These are phyloP conservation scores for Xylogone sp. DNA, from an alignment of 2,329 filamentous ascomycete species.

Conservation along the genomic window DNA sequence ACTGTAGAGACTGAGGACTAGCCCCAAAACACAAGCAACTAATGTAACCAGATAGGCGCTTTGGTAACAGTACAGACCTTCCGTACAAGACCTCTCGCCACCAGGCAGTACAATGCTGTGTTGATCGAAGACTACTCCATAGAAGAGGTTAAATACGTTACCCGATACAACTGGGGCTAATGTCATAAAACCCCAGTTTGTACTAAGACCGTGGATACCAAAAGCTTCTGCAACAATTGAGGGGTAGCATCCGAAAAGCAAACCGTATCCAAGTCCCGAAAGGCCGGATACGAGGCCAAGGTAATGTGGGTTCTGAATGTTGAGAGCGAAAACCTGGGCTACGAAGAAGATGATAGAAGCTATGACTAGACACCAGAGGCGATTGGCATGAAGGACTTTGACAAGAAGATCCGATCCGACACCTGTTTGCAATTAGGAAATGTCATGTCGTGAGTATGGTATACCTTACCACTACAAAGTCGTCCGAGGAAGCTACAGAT, in stretches of 20 bases:
- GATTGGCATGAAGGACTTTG: slow-evolving; percentile 73
- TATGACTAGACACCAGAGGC: slow-evolving; percentile 85
- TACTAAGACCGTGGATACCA: slow-evolving; percentile 80
- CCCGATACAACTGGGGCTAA: slow-evolving; percentile 82
- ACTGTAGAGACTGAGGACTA: slow-evolving; percentile 66
- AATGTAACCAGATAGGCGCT: slow-evolving; percentile 79
- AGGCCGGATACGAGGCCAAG: slow-evolving; percentile 77
- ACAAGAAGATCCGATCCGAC: slow-evolving; percentile 90
- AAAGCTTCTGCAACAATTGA: slow-evolving; percentile 88
- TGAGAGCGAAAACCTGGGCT: slow-evolving; percentile 74
- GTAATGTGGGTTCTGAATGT: slow-evolving; percentile 70
- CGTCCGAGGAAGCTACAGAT: slow-evolving; percentile 82
- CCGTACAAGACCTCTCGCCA: slow-evolving; percentile 70
- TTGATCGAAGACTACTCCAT: slow-evolving; percentile 77
- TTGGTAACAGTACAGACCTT: slow-evolving; percentile 78
- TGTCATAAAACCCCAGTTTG: slow-evolving; percentile 97
- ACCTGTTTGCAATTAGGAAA: slow-evolving; percentile 41
- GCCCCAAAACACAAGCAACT: slow-evolving; percentile 63
- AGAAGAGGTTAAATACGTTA: slow-evolving; percentile 90
- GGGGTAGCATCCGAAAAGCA: slow-evolving; percentile 91
- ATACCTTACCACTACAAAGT: slow-evolving; percentile 64
- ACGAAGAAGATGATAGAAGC: slow-evolving; percentile 74
- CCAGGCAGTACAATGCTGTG: slow-evolving; percentile 67
- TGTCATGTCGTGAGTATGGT: neutral
- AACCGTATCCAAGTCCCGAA: slow-evolving; percentile 86